Conservation (phyloP, 2,329 filamentous ascomycete species). For the Xylaria sp. region DNA sequence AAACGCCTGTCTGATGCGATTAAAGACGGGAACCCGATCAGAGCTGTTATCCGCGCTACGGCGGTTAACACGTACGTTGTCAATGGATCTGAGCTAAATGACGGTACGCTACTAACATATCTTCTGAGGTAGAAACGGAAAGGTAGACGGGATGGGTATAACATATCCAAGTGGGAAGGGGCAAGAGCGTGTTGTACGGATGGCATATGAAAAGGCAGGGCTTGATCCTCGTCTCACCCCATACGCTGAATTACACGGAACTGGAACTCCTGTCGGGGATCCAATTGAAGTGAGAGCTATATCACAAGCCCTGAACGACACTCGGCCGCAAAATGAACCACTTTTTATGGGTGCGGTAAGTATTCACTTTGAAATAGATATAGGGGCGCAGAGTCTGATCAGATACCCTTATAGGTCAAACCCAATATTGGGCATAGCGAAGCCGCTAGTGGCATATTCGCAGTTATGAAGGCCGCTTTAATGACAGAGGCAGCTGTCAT, state of each 20-base stretch:
- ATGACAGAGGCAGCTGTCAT: slow-evolving; percentile 38
- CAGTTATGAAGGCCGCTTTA: slow-evolving; percentile 40
- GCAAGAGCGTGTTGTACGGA: slow-evolving; percentile 41
- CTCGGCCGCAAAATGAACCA: slow-evolving; percentile 32
- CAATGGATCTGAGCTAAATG: slow-evolving; percentile 30
- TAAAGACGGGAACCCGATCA: slow-evolving; percentile 42
- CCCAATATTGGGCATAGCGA: slow-evolving; percentile 45
- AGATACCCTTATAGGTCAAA: slow-evolving; percentile 33
- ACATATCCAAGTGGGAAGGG: slow-evolving; percentile 44
- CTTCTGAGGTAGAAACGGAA: slow-evolving; percentile 39
- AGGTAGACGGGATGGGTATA: slow-evolving; percentile 45
- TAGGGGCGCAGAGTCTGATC: not conserved
- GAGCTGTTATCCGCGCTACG: slow-evolving; percentile 41
- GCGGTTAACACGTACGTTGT: slow-evolving; percentile 42
- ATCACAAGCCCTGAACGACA: slow-evolving; percentile 38
- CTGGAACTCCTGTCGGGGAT: slow-evolving; percentile 44
- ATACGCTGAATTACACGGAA: slow-evolving; percentile 45
- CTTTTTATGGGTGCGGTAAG: slow-evolving; percentile 40
- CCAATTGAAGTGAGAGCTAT: slow-evolving; percentile 44
- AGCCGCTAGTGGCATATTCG: slow-evolving; percentile 42
- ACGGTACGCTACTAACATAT: slow-evolving; percentile 38
- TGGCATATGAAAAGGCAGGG: slow-evolving; percentile 40
- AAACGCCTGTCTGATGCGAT: slow-evolving; percentile 46
- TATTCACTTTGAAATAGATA: not conserved
- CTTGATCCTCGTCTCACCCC: slow-evolving; percentile 41